Evolutionary conservation across 345 rosid species (phyloP), one percentile per base, ranked within the genome.

Genomic region (Hypericum androsaemum): DNA sequence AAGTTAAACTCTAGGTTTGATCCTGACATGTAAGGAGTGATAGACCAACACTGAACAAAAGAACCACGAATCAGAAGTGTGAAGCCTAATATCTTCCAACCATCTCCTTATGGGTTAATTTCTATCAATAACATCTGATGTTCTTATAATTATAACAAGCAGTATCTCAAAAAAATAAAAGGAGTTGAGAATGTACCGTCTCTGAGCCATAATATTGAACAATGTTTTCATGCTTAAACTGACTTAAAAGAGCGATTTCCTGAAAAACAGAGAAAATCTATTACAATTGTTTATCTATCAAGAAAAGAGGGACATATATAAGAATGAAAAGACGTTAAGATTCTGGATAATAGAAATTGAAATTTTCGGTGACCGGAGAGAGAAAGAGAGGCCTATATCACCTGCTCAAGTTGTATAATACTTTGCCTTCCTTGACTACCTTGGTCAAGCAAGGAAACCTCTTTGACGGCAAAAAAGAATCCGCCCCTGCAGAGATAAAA

Each of bases 371-470:
- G 12, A 17, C 6, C 17, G 42, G 11, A 38, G 2, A 39, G 0
- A 44, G 45, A 32, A 59, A 48, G 54, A 48, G 36, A 10, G 28
- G 41, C 22, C 42, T 44, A 9, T 52, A 45, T 17, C 37, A 64
- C 69, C 63, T 58, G 69, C 63, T 64, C 69, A 36, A 64, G 69
- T 52, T 64, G 63, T 37, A 52, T 45, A 52, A 64, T 45, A 54
- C 63, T 58, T 40, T 64, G 59, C 54, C 53, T 58, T 47, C 59
- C 63, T 28, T 64, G 69, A 32, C 63, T 58, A 39, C 69, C 69
- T 40, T 64, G 63, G 53, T 64, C 69, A 41, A 64, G 54, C 50
- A 64, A 58, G 47, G 69, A 64, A 52, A 64, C 69, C 47, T 58
- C 69, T 54, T 64, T 64, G 12, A 64, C 43, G 40, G 62, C 69